phyloP scores from a whole-genome alignment of 768 basidiomycete genomes.

The Boletus reticuloceps region DNA sequence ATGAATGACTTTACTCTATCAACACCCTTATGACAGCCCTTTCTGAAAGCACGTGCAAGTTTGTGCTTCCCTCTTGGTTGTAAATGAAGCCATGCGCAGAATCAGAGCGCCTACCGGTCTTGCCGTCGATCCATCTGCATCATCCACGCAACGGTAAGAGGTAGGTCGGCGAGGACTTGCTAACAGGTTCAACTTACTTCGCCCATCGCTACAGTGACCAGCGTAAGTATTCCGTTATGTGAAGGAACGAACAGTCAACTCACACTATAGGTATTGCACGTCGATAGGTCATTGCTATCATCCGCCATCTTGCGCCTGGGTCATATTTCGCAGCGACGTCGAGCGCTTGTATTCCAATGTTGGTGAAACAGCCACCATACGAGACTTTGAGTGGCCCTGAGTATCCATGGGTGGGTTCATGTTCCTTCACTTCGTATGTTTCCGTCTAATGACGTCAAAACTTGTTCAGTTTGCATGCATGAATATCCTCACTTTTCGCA shows the following conservation, averaged over 20 bases:
- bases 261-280: slow-evolving; percentile 49
- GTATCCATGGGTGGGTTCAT: not conserved
- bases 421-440: not conserved
- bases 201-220: not conserved
- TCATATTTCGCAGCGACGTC: slow-evolving; percentile 46
- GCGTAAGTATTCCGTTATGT: not conserved
- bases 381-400: not conserved
- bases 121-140: slow-evolving; percentile 50
- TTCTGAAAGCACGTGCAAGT: slow-evolving; percentile 40
- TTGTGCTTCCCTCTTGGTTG: slow-evolving; percentile 41
- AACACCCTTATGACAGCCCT: slow-evolving; percentile 47
- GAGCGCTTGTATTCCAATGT: slow-evolving; percentile 46
- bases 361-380: slow-evolving; percentile 14
- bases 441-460: not conserved
- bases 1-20: slow-evolving; percentile 39
- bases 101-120: slow-evolving; percentile 57
- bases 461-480: not conserved
- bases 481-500: not conserved
- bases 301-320: slow-evolving; percentile 38
- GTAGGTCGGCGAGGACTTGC: too few species aligned
- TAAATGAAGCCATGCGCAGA: slow-evolving; percentile 52
- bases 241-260: not conserved
- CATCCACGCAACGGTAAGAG: not conserved
- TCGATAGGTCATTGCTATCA: slow-evolving; percentile 42
- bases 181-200: slow-evolving; percentile 8